Percentiles rank a stretch among this genome's conserved stretches.
Evolutionary conservation across 2,329 filamentous ascomycete species (phyloP).

Genomic region (Claviceps sp.): DNA sequence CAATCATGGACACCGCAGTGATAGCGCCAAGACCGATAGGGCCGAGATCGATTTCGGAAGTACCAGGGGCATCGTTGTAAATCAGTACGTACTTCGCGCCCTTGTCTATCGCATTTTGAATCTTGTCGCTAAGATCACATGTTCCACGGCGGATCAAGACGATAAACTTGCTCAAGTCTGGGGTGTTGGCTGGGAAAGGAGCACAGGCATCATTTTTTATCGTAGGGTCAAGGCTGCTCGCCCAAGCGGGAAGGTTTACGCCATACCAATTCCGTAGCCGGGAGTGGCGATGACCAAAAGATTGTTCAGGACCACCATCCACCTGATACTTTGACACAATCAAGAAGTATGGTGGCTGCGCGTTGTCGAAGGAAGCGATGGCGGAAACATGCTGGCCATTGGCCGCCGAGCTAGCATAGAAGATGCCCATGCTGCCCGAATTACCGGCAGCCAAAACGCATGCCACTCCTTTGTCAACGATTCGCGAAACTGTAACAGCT

Average conservation of each 20-base stretch:
- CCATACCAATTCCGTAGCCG: constrained; percentile 27
- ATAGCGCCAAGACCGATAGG: constrained; percentile 12
- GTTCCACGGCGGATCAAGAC: constrained; percentile 46
- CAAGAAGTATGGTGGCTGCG: constrained; percentile 27
- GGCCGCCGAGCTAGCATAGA: too few relatives aligned
- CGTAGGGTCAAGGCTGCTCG: constrained; percentile 34
- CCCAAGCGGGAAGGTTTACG: constrained; percentile 34
- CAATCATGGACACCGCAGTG: constrained; percentile 27
- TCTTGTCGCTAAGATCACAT: constrained; percentile 43
- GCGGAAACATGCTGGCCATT: constrained; percentile 23
- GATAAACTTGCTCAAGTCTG: constrained; percentile 42
- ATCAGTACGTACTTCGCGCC: constrained; percentile 49
- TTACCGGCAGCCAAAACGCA: constrained; percentile 32
- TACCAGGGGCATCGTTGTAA: constrained; percentile 40
- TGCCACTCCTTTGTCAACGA: constrained; percentile 38
- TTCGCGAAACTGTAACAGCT: constrained; percentile 35
- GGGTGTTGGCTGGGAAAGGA: constrained; percentile 36
- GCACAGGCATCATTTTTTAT: constrained; percentile 37
- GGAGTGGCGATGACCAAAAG: constrained; percentile 31
- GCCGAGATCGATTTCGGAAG: constrained; percentile 17
- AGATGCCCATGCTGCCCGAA: constrained; percentile 21
- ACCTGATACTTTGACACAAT: constrained; percentile 28
- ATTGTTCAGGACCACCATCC: constrained; percentile 16
- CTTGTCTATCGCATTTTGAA: constrained; percentile 33
- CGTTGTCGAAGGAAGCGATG: constrained; percentile 38